phyloP scores from a whole-genome alignment of 2,329 filamentous ascomycete genomes.

The Botrytis pseudocinerea region DNA sequence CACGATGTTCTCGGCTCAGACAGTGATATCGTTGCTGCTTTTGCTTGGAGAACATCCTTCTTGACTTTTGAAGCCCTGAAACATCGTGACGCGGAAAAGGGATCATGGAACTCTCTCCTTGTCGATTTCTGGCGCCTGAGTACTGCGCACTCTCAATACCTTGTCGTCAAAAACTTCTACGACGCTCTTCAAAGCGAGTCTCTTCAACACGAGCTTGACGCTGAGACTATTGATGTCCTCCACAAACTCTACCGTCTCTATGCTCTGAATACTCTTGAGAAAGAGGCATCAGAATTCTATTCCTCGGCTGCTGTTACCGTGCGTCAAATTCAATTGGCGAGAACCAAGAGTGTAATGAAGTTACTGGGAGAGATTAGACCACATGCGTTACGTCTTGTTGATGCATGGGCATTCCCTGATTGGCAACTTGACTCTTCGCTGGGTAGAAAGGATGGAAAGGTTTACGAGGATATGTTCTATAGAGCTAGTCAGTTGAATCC shows the following conservation, averaged over 20 bases:
- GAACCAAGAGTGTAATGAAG: conserved; percentile 67
- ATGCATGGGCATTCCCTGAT: conserved; percentile 75
- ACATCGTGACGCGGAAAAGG: conserved; percentile 73
- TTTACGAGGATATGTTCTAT: conserved; percentile 76
- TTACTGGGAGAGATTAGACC: conserved; percentile 71
- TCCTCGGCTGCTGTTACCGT: conserved; percentile 67
- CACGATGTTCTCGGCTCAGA: conserved; percentile 74
- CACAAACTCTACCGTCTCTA: conserved; percentile 68
- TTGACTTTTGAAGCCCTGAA: conserved; percentile 75
- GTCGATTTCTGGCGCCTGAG: conserved; percentile 77
- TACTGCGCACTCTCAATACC: conserved; percentile 74
- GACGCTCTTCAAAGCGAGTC: conserved; percentile 59
- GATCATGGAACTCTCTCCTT: conserved; percentile 74
- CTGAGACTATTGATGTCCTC: conserved; percentile 58
- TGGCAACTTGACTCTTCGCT: conserved; percentile 74
- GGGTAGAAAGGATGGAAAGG: conserved; percentile 70
- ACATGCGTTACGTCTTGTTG: conserved; percentile 70
- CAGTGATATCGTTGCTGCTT: conserved; percentile 69
- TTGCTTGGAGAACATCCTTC: conserved; percentile 73
- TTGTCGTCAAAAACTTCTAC: conserved; percentile 80
- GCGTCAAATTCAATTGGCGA: conserved; percentile 68
- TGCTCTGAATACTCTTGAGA: conserved; percentile 65
- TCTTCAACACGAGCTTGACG: conserved; percentile 55
- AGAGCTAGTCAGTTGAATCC: conserved; percentile 72
- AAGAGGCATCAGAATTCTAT: conserved; percentile 72